Conservation (phyloP, 805 yeast genomes). For the Metschnikowia proteae region DNA sequence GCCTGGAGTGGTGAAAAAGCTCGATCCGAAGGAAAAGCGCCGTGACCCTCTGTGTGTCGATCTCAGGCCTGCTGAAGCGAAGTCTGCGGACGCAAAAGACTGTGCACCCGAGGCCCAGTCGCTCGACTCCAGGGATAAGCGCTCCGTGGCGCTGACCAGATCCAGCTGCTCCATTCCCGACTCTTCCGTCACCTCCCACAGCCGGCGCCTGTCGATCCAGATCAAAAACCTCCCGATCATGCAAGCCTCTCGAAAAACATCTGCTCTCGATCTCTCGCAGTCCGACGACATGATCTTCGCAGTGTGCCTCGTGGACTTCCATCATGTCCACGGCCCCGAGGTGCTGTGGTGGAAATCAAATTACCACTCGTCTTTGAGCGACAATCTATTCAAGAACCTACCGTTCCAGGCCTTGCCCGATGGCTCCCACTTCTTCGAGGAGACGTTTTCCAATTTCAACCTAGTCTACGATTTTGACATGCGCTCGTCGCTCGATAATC, state of each 20-base stretch:
- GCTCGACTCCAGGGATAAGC: background rate
- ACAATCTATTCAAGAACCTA: slow-evolving; percentile 69
- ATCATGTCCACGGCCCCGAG: slow-evolving; percentile 90
- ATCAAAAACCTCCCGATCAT: slow-evolving; percentile 36
- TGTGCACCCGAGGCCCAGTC: background rate
- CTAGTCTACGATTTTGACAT: slow-evolving; percentile 61
- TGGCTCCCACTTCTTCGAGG: slow-evolving; percentile 91
- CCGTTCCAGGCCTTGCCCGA: slow-evolving; percentile 97
- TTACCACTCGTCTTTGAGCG: slow-evolving; percentile 25
- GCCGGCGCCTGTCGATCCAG: slow-evolving; percentile 24
- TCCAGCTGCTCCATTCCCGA: slow-evolving; percentile 2
- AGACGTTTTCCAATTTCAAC: slow-evolving; percentile 88
- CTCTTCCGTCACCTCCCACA: slow-evolving; percentile 4
- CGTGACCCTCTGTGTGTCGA: background rate
- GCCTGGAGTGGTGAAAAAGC: background rate
- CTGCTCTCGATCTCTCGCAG: slow-evolving; percentile 24
- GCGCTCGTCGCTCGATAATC: slow-evolving; percentile 43
- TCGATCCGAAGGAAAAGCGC: background rate
- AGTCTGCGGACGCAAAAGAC: background rate
- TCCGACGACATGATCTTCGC: slow-evolving; percentile 59
- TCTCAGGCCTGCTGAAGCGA: background rate
- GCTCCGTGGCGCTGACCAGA: background rate
- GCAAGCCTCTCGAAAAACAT: slow-evolving; percentile 21
- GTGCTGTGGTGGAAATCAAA: slow-evolving; percentile 79
- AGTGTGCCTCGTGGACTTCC: slow-evolving; percentile 86